Evolutionary conservation across 306 rosid species (phyloP), one percentile per base, ranked within the genome.

Genomic region (Vigna mungo): DNA sequence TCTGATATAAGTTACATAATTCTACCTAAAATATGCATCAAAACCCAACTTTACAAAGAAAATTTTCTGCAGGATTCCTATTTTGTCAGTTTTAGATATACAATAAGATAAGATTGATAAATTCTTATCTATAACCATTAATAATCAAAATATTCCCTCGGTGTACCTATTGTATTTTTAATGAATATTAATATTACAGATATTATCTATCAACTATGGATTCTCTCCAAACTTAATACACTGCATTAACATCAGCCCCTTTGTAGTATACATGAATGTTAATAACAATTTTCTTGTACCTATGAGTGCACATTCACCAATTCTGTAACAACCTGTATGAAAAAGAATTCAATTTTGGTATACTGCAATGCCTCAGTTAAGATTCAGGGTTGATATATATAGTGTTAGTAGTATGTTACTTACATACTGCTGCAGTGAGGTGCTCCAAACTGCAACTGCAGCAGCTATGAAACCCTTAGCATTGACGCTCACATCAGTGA

Each of bases 401-500:
- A 59, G 46, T 12, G 63, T 54, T 53, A 68, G 8, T 20, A 32
- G 15, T 16, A 21, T 44, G 49, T 64, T 63, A 91, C 92, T 84
- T 80, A 89, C 97, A 82, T 89, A 88, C 74, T 91, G 97, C 80
- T 91, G 97, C 37, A 91, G 73, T 66, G 97, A 72, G 44, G 97
- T 88, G 84, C 92, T 88, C 94, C 94, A 91, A 82, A 91, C 92
- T 25, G 97, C 97, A 63, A 91, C 88, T 21, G 46, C 79, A 71
- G 97, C 94, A 59, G 94, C 90, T 70, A 89, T 74, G 76, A 91
- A 89, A 69, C 97, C 97, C 87, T 82, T 88, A 6, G 85, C 69
- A 71, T 91, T 91, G 62, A 91, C 90, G 34, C 92, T 91, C 73
- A 91, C 91, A 77, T 91, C 97, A 46, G 94, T 91, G 80, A 91